Base-by-base conservation (phyloP, 108 stramenopile species). In the Stephanodiscus triporus region DNA sequence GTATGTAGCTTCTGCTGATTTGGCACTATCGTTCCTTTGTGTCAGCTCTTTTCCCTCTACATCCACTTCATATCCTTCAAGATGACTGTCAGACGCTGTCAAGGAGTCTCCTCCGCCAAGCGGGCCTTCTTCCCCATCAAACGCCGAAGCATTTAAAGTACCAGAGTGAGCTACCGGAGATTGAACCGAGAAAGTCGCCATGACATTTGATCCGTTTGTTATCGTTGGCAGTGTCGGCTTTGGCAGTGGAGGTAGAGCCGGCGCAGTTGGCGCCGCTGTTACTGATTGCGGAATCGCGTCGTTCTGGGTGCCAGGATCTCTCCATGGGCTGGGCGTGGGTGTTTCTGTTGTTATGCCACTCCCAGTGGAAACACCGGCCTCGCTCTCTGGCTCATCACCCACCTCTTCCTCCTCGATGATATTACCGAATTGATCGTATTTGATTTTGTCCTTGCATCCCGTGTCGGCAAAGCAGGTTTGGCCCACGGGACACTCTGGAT, bases 401-500 rank as follows among this genome's bases (percentile, higher is more conserved):
- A 16, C 43, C 16, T 45, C 43, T 16, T 45, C 43, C 43, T 45
- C 14, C 43, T 45, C 14, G 43, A 45, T 16, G 43, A 45, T 45
- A 45, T 45, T 17, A 45, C 16, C 43, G 43, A 45, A 45, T 45
- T 17, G 43, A 45, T 45, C 14, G 13, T 45, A 16, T 14, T 14
- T 3, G 0, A 45, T 16, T 16, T 45, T 45, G 11, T 13, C 73
- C 29, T 56, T 30, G 49, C 80, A 81, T 23, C 73, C 68, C 13
- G 80, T 81, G 57, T 81, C 73, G 55, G 59, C 74, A 54, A 62
- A 61, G 43, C 80, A 81, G 5, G 49, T 64, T 42, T 81, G 73
- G 16, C 45, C 62, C 13, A 34, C 66, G 22, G 73, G 73, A 30
- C 80, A 81, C 26, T 74, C 80, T 0, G 10, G 24, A 43, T 81